Evolutionary conservation across 2,329 filamentous ascomycete species (phyloP).

Genomic region (Diaporthe batatas): DNA sequence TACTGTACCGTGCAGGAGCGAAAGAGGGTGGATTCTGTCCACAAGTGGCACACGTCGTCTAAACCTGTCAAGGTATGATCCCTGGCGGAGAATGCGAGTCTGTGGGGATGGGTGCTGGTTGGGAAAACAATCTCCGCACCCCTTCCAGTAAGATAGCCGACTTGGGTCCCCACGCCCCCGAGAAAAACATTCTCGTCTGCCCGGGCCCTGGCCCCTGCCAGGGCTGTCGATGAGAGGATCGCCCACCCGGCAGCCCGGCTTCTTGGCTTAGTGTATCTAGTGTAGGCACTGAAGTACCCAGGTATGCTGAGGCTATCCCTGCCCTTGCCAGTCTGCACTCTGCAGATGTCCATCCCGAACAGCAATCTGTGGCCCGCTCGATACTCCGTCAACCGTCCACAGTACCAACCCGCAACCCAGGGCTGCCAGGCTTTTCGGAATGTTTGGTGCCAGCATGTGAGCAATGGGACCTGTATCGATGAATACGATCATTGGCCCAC

Average conservation of each 20-base stretch:
- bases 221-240: no score
- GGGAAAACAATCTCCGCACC: slow-evolving; percentile 26
- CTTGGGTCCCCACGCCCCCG: slow-evolving; percentile 10
- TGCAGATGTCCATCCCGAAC: slow-evolving; percentile 1
- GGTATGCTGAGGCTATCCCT: neutral
- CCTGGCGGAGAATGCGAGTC: neutral
- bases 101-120: neutral
- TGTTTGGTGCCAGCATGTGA: neutral
- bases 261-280: slow-evolving; percentile 15
- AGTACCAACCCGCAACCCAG: no score
- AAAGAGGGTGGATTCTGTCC: no score
- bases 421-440: no score
- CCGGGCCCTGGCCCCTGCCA: neutral
- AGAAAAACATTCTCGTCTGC: slow-evolving; percentile 11
- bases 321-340: neutral
- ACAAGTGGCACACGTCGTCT: neutral
- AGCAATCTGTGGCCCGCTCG: neutral
- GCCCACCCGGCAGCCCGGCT: slow-evolving; percentile 18
- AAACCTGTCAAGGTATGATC: slow-evolving; percentile 29
- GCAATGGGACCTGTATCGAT: slow-evolving; percentile 5
- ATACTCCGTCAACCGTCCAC: neutral
- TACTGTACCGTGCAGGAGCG: neutral
- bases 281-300: no score
- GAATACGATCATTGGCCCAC: slow-evolving; percentile 30
- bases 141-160: slow-evolving; percentile 17